A percentile compares a stretch with the other conserved stretches of the same genome.
Conservation (phyloP, 2,329 filamentous ascomycete genomes). For the Paradendryphiella salina region DNA sequence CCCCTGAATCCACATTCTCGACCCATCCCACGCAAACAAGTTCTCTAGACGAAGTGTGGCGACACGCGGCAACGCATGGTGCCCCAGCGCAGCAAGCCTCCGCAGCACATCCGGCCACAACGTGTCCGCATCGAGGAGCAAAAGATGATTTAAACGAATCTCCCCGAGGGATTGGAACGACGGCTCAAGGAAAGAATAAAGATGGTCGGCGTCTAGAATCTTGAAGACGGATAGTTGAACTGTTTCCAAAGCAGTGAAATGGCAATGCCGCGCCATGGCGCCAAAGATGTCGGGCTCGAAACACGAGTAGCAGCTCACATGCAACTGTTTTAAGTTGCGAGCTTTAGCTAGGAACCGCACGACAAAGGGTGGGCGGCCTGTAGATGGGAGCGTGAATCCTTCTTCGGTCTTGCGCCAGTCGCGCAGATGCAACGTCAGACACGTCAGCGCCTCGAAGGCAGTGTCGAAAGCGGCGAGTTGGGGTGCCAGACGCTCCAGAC, state of each 20-base stretch:
- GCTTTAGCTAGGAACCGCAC: slow-evolving; percentile 36
- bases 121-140: slow-evolving; percentile 13
- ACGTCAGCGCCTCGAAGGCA: slow-evolving; percentile 20
- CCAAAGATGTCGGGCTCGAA: slow-evolving; percentile 30
- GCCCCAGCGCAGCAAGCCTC: slow-evolving; percentile 3
- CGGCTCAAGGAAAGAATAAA: slow-evolving; percentile 21
- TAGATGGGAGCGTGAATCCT: slow-evolving; percentile 27
- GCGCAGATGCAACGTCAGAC: slow-evolving; percentile 29
- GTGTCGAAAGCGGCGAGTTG: slow-evolving; percentile 15
- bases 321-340: slow-evolving; percentile 17
- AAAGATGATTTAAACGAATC: slow-evolving; percentile 18
- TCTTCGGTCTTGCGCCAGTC: slow-evolving; percentile 33
- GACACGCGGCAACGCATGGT: no score
- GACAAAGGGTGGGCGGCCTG: slow-evolving; percentile 26
- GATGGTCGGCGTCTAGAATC: slow-evolving; percentile 11
- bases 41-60: no score
- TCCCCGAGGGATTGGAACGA: slow-evolving; percentile 12
- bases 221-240: slow-evolving; percentile 27
- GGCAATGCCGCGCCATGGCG: slow-evolving; percentile 29
- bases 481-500: slow-evolving; percentile 25
- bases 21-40: no score
- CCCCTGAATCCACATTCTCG: neutral
- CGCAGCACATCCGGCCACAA: slow-evolving; percentile 17
- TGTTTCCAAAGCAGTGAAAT: slow-evolving; percentile 15
- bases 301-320: slow-evolving; percentile 30